phyloP scores from a whole-genome alignment of 176 grass and related monocot species.

The Alopecurus myosuroides region DNA sequence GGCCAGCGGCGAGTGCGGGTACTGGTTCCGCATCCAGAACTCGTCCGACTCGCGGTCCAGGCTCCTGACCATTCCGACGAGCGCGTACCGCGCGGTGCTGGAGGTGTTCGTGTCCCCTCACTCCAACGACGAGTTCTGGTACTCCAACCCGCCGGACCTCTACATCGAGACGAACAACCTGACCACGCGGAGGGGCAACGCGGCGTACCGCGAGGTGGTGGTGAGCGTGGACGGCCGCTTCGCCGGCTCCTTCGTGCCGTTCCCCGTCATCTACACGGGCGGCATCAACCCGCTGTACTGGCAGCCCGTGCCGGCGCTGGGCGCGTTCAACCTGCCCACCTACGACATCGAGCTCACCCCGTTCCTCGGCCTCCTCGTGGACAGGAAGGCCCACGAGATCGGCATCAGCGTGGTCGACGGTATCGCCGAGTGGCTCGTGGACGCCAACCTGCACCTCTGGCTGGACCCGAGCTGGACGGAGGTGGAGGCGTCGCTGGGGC shows the following conservation, averaged over 20 bases:
- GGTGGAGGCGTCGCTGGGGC: conserved; percentile 38
- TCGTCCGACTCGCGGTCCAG: conserved; percentile 33
- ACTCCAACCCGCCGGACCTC: conserved; percentile 80
- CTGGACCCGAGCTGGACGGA: conserved; percentile 41
- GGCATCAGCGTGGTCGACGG: conserved; percentile 61
- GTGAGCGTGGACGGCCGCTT: conserved; percentile 51
- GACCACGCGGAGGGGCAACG: conserved; percentile 63
- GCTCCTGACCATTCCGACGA: conserved; percentile 48
- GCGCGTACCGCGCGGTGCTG: conserved; percentile 66
- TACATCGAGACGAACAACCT: conserved; percentile 89
- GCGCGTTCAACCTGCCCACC: conserved; percentile 77
- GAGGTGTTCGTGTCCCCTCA: conserved; percentile 85
- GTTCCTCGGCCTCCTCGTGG: conserved; percentile 67
- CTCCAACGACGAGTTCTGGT: conserved; percentile 88
- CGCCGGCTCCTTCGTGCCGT: conserved; percentile 75
- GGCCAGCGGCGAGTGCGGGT: conserved; percentile 31
- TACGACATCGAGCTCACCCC: conserved; percentile 86
- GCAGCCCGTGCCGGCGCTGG: conserved; percentile 77
- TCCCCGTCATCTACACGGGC: conserved; percentile 84
- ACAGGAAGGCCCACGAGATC: conserved; percentile 56
- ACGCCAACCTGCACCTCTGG: conserved; percentile 94
- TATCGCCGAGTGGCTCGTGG: conserved; percentile 75
- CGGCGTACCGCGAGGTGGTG: conserved; percentile 71
- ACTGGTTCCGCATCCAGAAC: conserved; percentile 86
- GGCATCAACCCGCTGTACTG: conserved; percentile 96